A percentile compares a stretch with the other conserved stretches of the same genome.
Conservation (phyloP, 164 flowering plant species). For the Kalanchoe fedtschenkoi region DNA sequence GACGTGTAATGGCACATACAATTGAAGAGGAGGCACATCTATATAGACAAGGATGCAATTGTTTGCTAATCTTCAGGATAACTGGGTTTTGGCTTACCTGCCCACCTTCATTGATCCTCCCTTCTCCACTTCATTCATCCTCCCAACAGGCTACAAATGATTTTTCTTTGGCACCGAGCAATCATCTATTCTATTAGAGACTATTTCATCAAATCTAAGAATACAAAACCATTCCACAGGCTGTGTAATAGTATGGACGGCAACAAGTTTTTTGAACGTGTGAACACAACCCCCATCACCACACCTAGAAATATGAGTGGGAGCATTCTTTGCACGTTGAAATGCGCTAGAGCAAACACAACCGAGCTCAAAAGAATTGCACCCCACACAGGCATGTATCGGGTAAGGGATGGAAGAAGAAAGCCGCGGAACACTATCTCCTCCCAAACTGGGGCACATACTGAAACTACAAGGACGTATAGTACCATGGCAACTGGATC, state of each 20-base stretch:
- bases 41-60: not conserved
- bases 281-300: constrained; percentile 74
- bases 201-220: constrained; percentile 4
- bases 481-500: constrained; percentile 95
- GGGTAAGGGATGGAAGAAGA: constrained; percentile 86
- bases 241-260: constrained; percentile 89
- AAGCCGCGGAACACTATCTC: constrained; percentile 94
- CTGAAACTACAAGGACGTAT: constrained; percentile 72
- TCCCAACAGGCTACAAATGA: not conserved
- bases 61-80: not conserved
- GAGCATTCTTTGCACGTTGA: constrained; percentile 82
- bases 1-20: too few species aligned
- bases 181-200: not conserved
- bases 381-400: constrained; percentile 95
- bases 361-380: constrained; percentile 72
- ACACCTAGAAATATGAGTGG: constrained; percentile 85
- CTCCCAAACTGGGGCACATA: constrained; percentile 96
- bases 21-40: not conserved
- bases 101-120: not conserved
- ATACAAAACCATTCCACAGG: constrained; percentile 79
- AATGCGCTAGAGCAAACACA: constrained; percentile 89
- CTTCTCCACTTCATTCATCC: too few species aligned
- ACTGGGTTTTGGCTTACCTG: not conserved
- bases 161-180: not conserved
- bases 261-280: constrained; percentile 73